Percentiles rank a stretch among this genome's conserved stretches.
Conservation (phyloP, 2,329 filamentous ascomycete genomes). For the Myriangium duriaei region DNA sequence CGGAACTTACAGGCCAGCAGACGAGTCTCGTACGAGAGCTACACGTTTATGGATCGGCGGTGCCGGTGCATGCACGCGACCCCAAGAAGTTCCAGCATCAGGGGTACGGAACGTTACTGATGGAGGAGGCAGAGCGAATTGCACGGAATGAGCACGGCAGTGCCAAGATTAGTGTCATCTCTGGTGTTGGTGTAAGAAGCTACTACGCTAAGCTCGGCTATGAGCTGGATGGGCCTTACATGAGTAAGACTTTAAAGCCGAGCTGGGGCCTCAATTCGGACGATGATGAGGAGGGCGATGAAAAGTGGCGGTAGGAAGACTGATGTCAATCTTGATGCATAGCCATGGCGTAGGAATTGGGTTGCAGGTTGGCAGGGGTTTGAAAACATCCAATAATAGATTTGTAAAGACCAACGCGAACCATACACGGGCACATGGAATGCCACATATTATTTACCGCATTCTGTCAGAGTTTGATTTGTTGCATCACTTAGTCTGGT, state of each 20-base stretch:
- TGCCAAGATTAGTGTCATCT: conserved; percentile 90
- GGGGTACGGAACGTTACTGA: conserved; percentile 86
- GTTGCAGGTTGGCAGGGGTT: too few species aligned
- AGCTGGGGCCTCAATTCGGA: conserved; percentile 13
- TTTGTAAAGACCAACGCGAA: too few species aligned
- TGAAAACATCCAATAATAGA: too few species aligned
- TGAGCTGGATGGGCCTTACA: conserved; percentile 79
- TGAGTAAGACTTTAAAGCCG: conserved; percentile 26
- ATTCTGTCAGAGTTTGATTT: too few species aligned
- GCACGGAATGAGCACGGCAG: conserved; percentile 90
- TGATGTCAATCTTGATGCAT: too few species aligned
- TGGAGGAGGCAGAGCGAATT: conserved; percentile 96
- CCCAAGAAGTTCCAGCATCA: conserved; percentile 97
- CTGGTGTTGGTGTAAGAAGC: conserved; percentile 88
- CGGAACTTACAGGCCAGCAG: conserved; percentile 73
- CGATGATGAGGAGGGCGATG: conserved; percentile 17
- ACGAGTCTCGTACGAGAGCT: conserved; percentile 88
- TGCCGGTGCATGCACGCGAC: conserved; percentile 92
- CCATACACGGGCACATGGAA: too few species aligned
- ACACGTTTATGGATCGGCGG: conserved; percentile 92
- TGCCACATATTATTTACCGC: too few species aligned
- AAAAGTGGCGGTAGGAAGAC: conserved; percentile 7
- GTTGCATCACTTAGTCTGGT: too few species aligned
- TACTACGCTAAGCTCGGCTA: conserved; percentile 94
- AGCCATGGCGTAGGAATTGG: neutral